Conservation (phyloP, 495 filamentous ascomycete species). For the Lentithecium fluviatile region DNA sequence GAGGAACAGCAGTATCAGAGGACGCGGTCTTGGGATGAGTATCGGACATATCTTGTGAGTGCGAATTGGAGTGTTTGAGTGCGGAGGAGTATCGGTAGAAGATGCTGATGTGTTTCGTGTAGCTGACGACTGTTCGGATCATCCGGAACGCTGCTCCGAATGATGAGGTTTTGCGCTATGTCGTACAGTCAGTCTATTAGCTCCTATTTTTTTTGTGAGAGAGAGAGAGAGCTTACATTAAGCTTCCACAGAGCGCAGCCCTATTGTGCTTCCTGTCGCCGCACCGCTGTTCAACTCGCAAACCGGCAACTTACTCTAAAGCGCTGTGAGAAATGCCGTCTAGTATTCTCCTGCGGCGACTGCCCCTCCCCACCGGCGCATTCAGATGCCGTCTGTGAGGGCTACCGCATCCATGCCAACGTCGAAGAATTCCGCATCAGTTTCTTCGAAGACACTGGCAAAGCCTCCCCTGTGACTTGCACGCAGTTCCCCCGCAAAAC, state of each 20-base stretch:
- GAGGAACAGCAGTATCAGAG: constrained; percentile 17
- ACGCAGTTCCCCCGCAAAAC: constrained; percentile 6
- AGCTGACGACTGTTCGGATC: neutral
- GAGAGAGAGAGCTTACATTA: neutral
- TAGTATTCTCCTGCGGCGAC: constrained; percentile 13
- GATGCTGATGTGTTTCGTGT: neutral
- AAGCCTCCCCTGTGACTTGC: constrained; percentile 9
- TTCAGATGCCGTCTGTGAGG: constrained; percentile 2
- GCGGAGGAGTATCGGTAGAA: neutral
- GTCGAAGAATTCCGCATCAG: constrained; percentile 21
- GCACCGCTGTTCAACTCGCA: constrained; percentile 8
- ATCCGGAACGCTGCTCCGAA: constrained; percentile 8
- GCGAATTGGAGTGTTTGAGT: neutral
- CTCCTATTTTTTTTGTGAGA: neutral
- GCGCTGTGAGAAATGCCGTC: constrained; percentile 9
- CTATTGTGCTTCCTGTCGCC: constrained; percentile 18
- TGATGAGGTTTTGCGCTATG: constrained; percentile 7
- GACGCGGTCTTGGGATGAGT: constrained; percentile 10
- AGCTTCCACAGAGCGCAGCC: constrained; percentile 11
- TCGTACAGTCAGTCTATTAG: constrained; percentile 14
- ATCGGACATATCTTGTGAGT: constrained; percentile 7
- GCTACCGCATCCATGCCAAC: neutral
- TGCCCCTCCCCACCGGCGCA: constrained; percentile 4
- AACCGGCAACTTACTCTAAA: constrained; percentile 2
- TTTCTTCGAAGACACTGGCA: constrained; percentile 24